phyloP scores from a whole-genome alignment of 139 green algal genomes.

The Gonium pectorale region DNA sequence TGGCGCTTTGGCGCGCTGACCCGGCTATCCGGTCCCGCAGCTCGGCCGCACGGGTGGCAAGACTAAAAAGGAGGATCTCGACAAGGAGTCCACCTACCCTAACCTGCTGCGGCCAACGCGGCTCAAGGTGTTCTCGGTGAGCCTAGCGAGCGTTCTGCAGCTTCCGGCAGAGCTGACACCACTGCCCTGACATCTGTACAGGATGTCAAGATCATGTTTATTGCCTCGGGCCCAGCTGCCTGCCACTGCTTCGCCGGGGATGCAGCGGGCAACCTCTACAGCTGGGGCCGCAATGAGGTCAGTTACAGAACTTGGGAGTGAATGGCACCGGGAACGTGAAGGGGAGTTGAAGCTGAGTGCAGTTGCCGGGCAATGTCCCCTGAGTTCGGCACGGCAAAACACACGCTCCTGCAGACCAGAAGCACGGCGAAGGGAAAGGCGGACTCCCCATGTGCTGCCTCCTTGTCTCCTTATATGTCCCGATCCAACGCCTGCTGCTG shows the following conservation, averaged over 20 bases:
- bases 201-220: conserved; percentile 82
- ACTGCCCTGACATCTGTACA: conserved; percentile 45
- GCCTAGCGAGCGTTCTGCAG: too few species aligned
- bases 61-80: conserved; percentile 67
- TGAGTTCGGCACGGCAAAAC: too few species aligned
- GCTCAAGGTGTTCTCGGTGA: conserved; percentile 79
- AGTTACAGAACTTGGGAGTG: too few species aligned
- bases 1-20: neutral
- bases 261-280: conserved; percentile 78
- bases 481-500: too few species aligned
- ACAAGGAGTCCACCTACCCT: conserved; percentile 74
- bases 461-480: too few species aligned
- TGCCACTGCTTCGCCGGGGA: conserved; percentile 83
- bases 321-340: too few species aligned
- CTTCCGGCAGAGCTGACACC: neutral
- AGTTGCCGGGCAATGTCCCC: too few species aligned
- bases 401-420: too few species aligned
- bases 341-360: too few species aligned
- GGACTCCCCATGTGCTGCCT: too few species aligned
- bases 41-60: conserved; percentile 48
- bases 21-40: conserved; percentile 8
- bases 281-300: conserved; percentile 94
- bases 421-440: too few species aligned
- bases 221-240: conserved; percentile 78
- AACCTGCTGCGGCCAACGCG: conserved; percentile 78